Evolutionary conservation across 1,284 basidiomycete genomes (phyloP).

Genomic region (Pterulicium gracile): DNA sequence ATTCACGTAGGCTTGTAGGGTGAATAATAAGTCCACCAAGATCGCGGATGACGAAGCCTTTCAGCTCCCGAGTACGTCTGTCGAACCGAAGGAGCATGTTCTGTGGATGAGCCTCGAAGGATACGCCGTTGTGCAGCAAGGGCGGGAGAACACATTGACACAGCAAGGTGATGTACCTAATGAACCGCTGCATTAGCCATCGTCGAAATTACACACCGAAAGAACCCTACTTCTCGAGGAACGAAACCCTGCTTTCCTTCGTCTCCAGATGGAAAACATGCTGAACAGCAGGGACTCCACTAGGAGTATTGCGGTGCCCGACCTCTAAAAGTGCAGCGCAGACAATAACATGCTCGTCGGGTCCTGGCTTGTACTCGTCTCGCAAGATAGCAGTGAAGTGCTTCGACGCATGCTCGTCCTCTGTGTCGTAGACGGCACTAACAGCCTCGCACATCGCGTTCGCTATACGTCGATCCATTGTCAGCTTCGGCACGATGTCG

Average conservation of each 20-base stretch:
- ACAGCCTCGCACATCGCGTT: conserved; percentile 32
- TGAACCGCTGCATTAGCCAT: background rate
- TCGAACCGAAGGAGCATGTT: conserved; percentile 39
- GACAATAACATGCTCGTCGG: conserved; percentile 31
- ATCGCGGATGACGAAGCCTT: conserved; percentile 40
- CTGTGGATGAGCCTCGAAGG: conserved; percentile 45
- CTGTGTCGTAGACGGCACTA: conserved; percentile 29
- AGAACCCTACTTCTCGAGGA: conserved; percentile 29
- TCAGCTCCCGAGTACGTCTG: conserved; percentile 23
- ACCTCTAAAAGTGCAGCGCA: conserved; percentile 36
- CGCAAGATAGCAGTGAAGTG: conserved; percentile 38
- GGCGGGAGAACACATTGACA: conserved; percentile 37
- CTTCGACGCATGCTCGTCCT: conserved; percentile 33
- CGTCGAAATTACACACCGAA: background rate
- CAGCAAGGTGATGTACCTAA: conserved; percentile 36
- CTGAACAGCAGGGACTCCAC: conserved; percentile 31
- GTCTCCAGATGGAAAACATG: conserved; percentile 32
- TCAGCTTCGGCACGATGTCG: conserved; percentile 33
- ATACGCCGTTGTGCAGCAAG: conserved; percentile 37
- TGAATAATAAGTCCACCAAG: conserved; percentile 42
- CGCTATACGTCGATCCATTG: conserved; percentile 27
- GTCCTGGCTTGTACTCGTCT: conserved; percentile 23
- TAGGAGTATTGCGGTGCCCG: conserved; percentile 26
- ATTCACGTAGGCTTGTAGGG: conserved; percentile 29
- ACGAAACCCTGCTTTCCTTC: conserved; percentile 27